These are phyloP conservation scores for Yamadazyma friedrichii DNA, from an alignment of 1,139 yeast species.

Conservation along the genomic window DNA sequence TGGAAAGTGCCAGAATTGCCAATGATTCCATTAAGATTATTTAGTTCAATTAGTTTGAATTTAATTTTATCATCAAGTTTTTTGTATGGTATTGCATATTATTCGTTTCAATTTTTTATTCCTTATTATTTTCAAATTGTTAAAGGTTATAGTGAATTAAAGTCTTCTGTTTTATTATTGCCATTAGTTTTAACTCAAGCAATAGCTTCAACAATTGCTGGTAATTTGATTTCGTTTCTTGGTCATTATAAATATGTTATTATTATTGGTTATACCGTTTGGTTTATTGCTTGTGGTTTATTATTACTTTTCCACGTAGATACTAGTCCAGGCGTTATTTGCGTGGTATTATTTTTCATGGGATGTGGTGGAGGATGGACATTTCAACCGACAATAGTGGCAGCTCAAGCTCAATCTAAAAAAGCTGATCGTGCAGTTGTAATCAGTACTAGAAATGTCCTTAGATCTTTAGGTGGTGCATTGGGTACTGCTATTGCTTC, in stretches of 20 bases:
- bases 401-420: conserved; percentile 52
- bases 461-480: conserved; percentile 57
- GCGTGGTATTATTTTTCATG: conserved; percentile 36
- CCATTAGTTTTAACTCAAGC: conserved; percentile 47
- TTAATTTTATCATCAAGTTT: conserved; percentile 43
- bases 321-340: conserved; percentile 31
- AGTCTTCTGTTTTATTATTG: conserved; percentile 38
- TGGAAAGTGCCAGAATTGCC: conserved; percentile 51
- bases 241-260: conserved; percentile 46
- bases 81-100: conserved; percentile 51
- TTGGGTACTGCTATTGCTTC: conserved; percentile 30
- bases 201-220: conserved; percentile 37
- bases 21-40: conserved; percentile 54
- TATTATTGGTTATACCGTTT: conserved; percentile 38
- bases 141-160: conserved; percentile 36
- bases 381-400: conserved; percentile 46
- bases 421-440: conserved; percentile 56
- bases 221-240: conserved; percentile 39
- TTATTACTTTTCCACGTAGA: conserved; percentile 32
- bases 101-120: conserved; percentile 41
- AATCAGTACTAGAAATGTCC: conserved; percentile 51
- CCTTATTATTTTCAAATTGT: conserved; percentile 55
- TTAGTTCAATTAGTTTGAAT: conserved; percentile 37
- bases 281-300: conserved; percentile 43
- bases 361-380: conserved; percentile 44